Base-by-base conservation (phyloP, 768 basidiomycete species). In the Nidula microcarpa region DNA sequence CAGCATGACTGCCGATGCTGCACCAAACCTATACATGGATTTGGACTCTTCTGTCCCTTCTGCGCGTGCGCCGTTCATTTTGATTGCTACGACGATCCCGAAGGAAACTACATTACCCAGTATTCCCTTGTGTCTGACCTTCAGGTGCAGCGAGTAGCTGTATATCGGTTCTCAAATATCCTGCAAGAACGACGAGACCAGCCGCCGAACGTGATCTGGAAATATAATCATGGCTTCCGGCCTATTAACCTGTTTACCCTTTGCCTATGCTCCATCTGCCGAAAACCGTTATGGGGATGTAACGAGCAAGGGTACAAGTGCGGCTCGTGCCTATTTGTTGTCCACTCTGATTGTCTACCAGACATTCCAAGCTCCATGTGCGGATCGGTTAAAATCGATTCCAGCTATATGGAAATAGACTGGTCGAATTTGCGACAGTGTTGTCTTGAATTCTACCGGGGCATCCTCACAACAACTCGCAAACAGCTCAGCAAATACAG, bases 61-160 rank as follows among this genome's bases (percentile, higher is more conserved):
- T 91, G 91, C 66, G 73, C 79, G 64, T 86, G 82, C 54, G 69
- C 75, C 1, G 80, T 89, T 6, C 91, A 94, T 65, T 81, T 90
- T 53, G 82, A 85, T 57, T 94, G 91, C 69, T 91, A 90, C 60
- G 84, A 89, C 58, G 75, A 84, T 54, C 80, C 83, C 5, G 79
- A 80, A 47, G 89, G 87, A 23, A 85, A 78, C 57, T 73, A 79
- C 53, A 65, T 82, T 53, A 64, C 77, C 5, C 77, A 85, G 56
- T 88, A 88, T 57, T 62, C 72, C 16, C 66, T 75, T 56, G 59
- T 68, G 14, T 60, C 73, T 10, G 81, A 82, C 57, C 57, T 65
- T 32, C 67, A 74, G 53, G 70, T 77, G 5, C 82, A 80, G 60
- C 81, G 78, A 46, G 73, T 86, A 43, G 85, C 85, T 6, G 77